phyloP scores from a whole-genome alignment of 2,329 filamentous ascomycete species.

The Scedosporium apiospermum region DNA sequence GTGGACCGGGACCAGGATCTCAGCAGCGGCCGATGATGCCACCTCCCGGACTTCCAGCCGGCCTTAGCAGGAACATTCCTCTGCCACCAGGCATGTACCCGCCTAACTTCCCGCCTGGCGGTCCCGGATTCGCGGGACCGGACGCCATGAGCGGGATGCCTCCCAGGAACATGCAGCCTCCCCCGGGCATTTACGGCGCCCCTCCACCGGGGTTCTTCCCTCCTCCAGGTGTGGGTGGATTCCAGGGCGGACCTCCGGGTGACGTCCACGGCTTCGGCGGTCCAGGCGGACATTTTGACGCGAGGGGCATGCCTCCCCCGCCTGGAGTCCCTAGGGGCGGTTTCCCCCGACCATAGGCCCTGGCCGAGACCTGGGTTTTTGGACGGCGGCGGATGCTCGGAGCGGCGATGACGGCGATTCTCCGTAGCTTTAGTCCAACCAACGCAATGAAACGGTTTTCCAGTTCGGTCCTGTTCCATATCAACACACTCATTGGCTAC shows the following conservation, averaged over 20 bases:
- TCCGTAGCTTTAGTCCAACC: no score
- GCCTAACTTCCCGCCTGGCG: constrained; percentile 48
- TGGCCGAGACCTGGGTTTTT: no score
- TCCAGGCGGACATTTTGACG: background rate
- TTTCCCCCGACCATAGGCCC: background rate
- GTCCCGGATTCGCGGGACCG: constrained; percentile 31
- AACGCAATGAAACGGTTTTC: no score
- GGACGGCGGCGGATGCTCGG: no score
- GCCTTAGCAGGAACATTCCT: constrained; percentile 32
- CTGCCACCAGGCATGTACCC: constrained; percentile 48
- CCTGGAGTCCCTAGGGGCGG: constrained; percentile 2
- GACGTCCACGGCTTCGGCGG: background rate
- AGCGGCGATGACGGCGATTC: no score
- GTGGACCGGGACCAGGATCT: constrained; percentile 15
- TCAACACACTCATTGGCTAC: no score
- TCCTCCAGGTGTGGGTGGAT: constrained; percentile 42
- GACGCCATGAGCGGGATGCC: constrained; percentile 40
- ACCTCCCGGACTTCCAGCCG: constrained; percentile 44
- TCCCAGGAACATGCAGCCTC: constrained; percentile 46
- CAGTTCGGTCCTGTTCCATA: no score
- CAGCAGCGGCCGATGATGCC: constrained; percentile 40
- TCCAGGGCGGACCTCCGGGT: constrained; percentile 3
- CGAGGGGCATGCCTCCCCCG: background rate
- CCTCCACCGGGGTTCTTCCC: constrained; percentile 41
- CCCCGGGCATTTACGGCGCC: constrained; percentile 47